Evolutionary conservation across 2,329 filamentous ascomycete species (phyloP), one percentile per base, ranked within the genome.

Genomic region (Coniella vitis): DNA sequence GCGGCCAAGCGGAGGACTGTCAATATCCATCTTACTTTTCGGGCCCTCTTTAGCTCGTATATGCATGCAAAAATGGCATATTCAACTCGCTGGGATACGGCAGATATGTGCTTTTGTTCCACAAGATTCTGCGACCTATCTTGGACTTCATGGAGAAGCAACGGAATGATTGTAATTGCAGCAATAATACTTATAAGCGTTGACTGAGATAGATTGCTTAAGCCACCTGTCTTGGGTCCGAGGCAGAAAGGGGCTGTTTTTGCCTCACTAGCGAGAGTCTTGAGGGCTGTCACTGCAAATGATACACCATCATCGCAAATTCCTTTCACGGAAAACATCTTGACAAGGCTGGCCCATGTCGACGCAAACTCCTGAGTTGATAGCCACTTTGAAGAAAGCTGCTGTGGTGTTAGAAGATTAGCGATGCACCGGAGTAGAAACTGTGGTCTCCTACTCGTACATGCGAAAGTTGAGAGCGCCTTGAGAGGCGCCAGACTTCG

Each of bases 311-410:
- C 67, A 16, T 61, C 49, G 46, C 63, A 64, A 3, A 56, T 55
- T 4, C 51, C 51, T 7, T 57, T 58, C 8, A 59, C 55, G 1
- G 68, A 66, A 14, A 75, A 49, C 7, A 53, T 54, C 17, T 65
- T 65, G 17, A 70, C 59, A 3, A 67, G 61, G 9, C 58, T 55
- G 3, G 61, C 62, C 73, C 73, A 76, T 22, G 73, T 37, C 1
- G 54, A 49, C n/a, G 61, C 57, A 47, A 75, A 70, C 3, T 63
- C 65, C 20, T 56, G 60, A 0, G 70, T 72, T 4, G 67, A 65
- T 21, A 76, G 58, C 74, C 74, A 76, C 9, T 67, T 62, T 4
- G 61, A 45, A 0, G 70, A 70, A 20, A 76, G 55, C 4, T 54
- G 49, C 2, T 61, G 61, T 29, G 54, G 56, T 4, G 59, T 55